These are phyloP conservation scores for Lactarius hatsudake DNA, from an alignment of 768 basidiomycete species.

Conservation along the genomic window DNA sequence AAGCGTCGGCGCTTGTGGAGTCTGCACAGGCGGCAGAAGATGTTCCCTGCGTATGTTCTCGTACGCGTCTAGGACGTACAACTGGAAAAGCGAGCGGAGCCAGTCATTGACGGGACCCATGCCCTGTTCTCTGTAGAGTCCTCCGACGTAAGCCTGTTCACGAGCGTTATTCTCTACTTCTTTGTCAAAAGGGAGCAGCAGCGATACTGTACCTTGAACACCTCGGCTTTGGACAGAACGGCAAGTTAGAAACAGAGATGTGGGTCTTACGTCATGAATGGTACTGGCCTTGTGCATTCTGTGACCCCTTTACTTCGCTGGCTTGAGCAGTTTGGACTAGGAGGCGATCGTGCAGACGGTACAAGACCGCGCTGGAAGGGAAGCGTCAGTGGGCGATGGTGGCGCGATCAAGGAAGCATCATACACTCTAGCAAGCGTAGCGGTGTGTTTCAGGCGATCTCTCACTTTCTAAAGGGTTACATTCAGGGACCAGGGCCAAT, in stretches of 20 bases:
- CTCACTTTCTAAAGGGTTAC: constrained; percentile 15
- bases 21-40: background rate
- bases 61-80: constrained; percentile 10
- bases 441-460: constrained; percentile 18
- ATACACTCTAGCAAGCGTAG: constrained; percentile 15
- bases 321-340: constrained; percentile 14
- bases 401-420: background rate
- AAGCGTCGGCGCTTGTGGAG: background rate
- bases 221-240: constrained; percentile 15
- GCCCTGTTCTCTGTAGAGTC: constrained; percentile 19
- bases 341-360: constrained; percentile 14
- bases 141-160: constrained; percentile 21
- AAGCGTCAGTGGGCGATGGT: background rate
- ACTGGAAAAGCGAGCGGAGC: constrained; percentile 12
- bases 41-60: constrained; percentile 14
- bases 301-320: constrained; percentile 13
- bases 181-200: background rate
- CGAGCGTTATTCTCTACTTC: background rate
- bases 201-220: constrained; percentile 17
- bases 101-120: constrained; percentile 11
- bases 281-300: constrained; percentile 16
- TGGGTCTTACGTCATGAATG: background rate
- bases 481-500: background rate
- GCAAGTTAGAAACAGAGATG: background rate
- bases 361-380: constrained; percentile 14